phyloP scores from a whole-genome alignment of 2,329 filamentous ascomycete genomes.

The Fusarium sp. region DNA sequence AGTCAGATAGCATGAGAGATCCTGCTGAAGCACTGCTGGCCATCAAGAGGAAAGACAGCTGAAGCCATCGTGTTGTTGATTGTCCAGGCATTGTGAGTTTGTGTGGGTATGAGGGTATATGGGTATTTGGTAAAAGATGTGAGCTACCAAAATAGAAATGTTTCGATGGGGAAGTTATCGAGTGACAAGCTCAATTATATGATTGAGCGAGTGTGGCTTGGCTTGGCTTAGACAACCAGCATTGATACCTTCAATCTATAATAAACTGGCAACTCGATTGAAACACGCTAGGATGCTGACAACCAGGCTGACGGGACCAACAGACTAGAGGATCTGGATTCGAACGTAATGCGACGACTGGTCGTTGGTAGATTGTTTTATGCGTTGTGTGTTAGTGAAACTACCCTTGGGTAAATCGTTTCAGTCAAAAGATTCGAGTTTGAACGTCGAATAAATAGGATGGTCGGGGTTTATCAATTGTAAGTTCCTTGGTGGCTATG shows the following conservation, averaged over 20 bases:
- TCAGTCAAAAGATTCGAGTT: conserved; percentile 10
- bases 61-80: conserved; percentile 44
- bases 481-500: not conserved
- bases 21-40: conserved; percentile 44
- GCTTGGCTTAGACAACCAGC: conserved; percentile 23
- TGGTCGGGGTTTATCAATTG: conserved; percentile 10
- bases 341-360: conserved; percentile 10
- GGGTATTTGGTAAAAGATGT: not conserved
- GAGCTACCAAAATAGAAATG: not conserved
- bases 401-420: conserved; percentile 25
- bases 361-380: conserved; percentile 8
- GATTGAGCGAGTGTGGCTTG: conserved; percentile 16
- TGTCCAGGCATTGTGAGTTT: conserved; percentile 33
- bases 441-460: conserved; percentile 1
- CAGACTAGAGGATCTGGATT: conserved; percentile 25
- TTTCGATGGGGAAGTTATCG: not conserved
- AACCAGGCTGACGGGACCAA: conserved; percentile 31
- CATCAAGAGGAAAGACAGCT: conserved; percentile 43
- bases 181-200: conserved; percentile 32
- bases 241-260: conserved; percentile 38
- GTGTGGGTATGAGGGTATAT: not conserved
- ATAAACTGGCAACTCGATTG: conserved; percentile 44
- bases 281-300: conserved; percentile 45
- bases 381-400: conserved; percentile 33
- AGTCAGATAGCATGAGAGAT: conserved; percentile 55